Conservation (phyloP, 371 early-diverging fungal species). For the Mortierella sp. region DNA sequence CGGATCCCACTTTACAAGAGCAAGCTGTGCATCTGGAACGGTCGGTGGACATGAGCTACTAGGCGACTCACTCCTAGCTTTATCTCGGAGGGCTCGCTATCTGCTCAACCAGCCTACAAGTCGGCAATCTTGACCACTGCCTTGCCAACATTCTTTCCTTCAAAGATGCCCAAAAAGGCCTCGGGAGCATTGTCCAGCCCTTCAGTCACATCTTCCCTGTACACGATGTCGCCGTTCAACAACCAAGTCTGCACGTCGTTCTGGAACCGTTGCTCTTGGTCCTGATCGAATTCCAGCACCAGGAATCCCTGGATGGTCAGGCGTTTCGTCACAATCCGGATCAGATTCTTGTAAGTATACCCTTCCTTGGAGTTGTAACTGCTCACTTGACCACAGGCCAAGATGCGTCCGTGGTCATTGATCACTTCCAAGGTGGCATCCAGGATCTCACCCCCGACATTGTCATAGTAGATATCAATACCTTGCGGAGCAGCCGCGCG, state of each 20-base stretch:
- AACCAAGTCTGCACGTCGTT: slow-evolving; percentile 58
- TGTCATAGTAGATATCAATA: slow-evolving; percentile 74
- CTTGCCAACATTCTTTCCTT: slow-evolving; percentile 78
- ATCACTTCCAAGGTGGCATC: slow-evolving; percentile 17
- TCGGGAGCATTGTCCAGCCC: slow-evolving; percentile 70
- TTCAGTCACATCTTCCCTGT: slow-evolving; percentile 59
- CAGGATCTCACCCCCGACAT: slow-evolving; percentile 70
- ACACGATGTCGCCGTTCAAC: slow-evolving; percentile 58
- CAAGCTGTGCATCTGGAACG: too few relatives aligned
- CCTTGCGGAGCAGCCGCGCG: slow-evolving; percentile 62
- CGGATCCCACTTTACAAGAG: too few relatives aligned
- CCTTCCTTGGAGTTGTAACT: slow-evolving; percentile 61
- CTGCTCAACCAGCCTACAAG: too few relatives aligned
- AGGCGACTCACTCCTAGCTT: too few relatives aligned
- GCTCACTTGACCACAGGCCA: slow-evolving; percentile 66
- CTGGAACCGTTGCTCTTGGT: slow-evolving; percentile 39
- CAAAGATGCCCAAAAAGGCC: slow-evolving; percentile 67
- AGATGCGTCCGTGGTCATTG: slow-evolving; percentile 61
- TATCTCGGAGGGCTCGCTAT: too few relatives aligned
- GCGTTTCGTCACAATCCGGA: slow-evolving; percentile 56
- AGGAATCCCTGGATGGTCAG: slow-evolving; percentile 66
- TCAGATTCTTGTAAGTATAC: slow-evolving; percentile 59
- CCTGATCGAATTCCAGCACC: slow-evolving; percentile 50
- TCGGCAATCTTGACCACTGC: slow-evolving; percentile 63
- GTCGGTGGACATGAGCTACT: too few relatives aligned